These are phyloP conservation scores for Myxozyma mucilagina DNA, from an alignment of 805 yeast species.

Conservation along the genomic window DNA sequence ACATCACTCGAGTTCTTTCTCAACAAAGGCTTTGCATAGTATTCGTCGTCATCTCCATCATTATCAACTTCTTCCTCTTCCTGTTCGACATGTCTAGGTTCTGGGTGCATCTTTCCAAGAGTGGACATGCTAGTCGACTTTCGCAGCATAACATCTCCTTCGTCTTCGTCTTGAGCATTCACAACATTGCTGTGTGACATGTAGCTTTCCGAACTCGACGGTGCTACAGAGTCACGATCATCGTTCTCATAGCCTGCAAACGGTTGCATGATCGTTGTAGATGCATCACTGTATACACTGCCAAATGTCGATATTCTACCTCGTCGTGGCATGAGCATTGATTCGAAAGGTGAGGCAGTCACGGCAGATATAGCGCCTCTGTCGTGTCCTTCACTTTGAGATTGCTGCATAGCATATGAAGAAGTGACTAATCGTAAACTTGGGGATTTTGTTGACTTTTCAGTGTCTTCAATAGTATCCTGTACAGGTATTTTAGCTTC, in stretches of 20 bases:
- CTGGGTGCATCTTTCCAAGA: background rate
- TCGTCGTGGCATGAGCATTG: slow-evolving; percentile 1
- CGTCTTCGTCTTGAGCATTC: background rate
- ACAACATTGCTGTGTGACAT: background rate
- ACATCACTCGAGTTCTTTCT: slow-evolving; percentile 1
- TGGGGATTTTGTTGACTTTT: background rate
- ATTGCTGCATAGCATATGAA: background rate
- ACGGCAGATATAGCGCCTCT: background rate
- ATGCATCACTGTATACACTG: slow-evolving; percentile 17
- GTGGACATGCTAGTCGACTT: background rate
- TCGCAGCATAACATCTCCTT: background rate
- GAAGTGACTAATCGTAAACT: background rate
- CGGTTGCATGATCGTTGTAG: slow-evolving; percentile 28
- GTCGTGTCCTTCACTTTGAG: slow-evolving; percentile 1
- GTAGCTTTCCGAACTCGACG: background rate
- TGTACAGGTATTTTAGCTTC: background rate
- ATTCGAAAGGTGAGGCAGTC: slow-evolving; percentile 3
- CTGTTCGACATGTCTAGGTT: too few species aligned
- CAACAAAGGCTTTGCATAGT: background rate
- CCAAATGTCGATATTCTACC: slow-evolving; percentile 8
- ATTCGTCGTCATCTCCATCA: background rate
- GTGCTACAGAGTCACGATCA: slow-evolving; percentile 9
- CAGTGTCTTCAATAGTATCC: background rate
- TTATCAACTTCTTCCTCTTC: too few species aligned
- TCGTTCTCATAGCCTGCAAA: slow-evolving; percentile 16